Percentiles rank a stretch among this genome's conserved stretches.
phyloP scores from a whole-genome alignment of 441 rosid species.

The Melastoma candidum region DNA sequence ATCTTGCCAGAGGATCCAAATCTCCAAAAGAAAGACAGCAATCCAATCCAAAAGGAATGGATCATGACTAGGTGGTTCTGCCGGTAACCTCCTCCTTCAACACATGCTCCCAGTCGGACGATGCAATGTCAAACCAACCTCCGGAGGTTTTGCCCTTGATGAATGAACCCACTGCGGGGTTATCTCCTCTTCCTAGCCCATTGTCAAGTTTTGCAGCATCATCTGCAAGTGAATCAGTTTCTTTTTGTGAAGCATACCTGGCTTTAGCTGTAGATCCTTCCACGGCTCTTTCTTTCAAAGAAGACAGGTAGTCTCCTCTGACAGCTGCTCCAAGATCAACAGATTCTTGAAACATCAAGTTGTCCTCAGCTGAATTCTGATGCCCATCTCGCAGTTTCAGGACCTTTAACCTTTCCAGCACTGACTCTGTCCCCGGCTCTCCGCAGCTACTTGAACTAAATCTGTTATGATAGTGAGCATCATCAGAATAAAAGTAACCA shows the following conservation, averaged over 20 bases:
- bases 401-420: too few species aligned
- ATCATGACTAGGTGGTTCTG: background rate
- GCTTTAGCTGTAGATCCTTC: background rate
- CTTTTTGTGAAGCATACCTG: too few species aligned
- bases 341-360: background rate
- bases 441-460: too few species aligned
- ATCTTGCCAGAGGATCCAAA: too few species aligned
- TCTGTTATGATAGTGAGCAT: too few species aligned
- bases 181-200: background rate
- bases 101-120: constrained; percentile 2
- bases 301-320: background rate
- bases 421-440: too few species aligned
- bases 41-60: background rate
- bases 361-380: background rate
- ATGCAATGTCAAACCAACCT: background rate
- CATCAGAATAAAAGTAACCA: too few species aligned
- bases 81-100: background rate
- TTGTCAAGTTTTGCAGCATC: background rate
- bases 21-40: background rate
- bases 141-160: background rate
- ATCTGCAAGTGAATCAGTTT: background rate
- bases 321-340: background rate
- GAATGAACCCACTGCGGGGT: background rate
- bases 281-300: background rate
- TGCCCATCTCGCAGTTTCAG: background rate